These are phyloP conservation scores for Colletotrichum sp. DNA, from an alignment of 2,329 filamentous ascomycete genomes.

Conservation along the genomic window DNA sequence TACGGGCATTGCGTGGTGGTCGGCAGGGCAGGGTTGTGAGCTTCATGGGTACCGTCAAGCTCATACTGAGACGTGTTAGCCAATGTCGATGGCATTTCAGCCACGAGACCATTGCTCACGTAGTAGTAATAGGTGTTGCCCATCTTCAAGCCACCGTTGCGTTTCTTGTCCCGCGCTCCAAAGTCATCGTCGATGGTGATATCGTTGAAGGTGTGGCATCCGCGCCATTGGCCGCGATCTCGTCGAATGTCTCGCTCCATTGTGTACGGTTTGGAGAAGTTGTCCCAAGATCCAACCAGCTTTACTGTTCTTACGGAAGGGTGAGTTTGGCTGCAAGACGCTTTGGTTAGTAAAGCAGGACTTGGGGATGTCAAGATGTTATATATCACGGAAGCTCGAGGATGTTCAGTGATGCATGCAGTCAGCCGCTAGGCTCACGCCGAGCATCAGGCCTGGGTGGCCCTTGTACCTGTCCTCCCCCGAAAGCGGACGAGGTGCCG, in stretches of 20 bases:
- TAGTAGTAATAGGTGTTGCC: slow-evolving; percentile 96
- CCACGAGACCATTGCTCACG: slow-evolving; percentile 56
- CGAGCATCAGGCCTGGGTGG: neutral
- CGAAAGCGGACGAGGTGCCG: slow-evolving; percentile 6
- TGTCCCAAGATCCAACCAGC: slow-evolving; percentile 93
- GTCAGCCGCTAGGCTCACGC: slow-evolving; percentile 18
- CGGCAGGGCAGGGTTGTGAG: slow-evolving; percentile 73
- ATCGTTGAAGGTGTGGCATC: slow-evolving; percentile 85
- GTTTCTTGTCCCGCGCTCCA: slow-evolving; percentile 53
- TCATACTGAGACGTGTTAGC: slow-evolving; percentile 67
- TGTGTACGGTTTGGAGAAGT: slow-evolving; percentile 78
- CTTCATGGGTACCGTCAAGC: slow-evolving; percentile 78
- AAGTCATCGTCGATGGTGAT: slow-evolving; percentile 81
- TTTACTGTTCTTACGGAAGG: slow-evolving; percentile 73
- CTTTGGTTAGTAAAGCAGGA: slow-evolving; percentile 26
- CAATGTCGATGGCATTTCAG: neutral
- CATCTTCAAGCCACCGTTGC: slow-evolving; percentile 87
- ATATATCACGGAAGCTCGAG: slow-evolving; percentile 7
- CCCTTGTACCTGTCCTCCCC: neutral
- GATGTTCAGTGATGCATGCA: slow-evolving; percentile 4
- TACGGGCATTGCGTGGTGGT: slow-evolving; percentile 83
- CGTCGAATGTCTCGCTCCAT: slow-evolving; percentile 83
- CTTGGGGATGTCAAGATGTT: neutral
- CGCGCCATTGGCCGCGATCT: slow-evolving; percentile 80
- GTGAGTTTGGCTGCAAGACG: slow-evolving; percentile 58